Conservation (phyloP, 768 basidiomycete genomes). For the Cyathus striatus region DNA sequence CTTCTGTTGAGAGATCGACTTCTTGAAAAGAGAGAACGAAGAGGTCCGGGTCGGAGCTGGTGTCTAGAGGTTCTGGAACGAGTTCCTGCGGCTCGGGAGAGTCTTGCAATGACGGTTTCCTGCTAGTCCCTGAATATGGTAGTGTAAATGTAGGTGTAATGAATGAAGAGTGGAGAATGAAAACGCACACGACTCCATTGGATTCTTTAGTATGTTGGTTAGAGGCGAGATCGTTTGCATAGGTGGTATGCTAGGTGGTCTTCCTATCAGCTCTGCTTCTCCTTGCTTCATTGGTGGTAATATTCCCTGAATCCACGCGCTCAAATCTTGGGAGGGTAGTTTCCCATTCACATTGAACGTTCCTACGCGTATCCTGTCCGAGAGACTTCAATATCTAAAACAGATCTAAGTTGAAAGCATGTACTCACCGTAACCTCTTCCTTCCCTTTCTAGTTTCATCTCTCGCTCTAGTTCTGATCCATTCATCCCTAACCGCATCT, state of each 20-base stretch:
- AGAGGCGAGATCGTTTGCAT: conserved; percentile 29
- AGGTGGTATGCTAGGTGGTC: conserved; percentile 15
- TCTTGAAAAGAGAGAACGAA: conserved; percentile 80
- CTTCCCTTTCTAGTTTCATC: conserved; percentile 25
- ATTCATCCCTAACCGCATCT: conserved; percentile 54
- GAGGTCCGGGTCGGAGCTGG: conserved; percentile 47
- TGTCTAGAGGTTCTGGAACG: conserved; percentile 14
- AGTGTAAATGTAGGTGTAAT: not conserved
- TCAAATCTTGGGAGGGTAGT: conserved; percentile 66
- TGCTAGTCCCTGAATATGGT: too few species aligned
- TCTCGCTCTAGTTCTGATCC: conserved; percentile 47
- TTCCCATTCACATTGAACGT: conserved; percentile 87
- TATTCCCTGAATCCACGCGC: conserved; percentile 51
- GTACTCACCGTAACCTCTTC: conserved; percentile 22
- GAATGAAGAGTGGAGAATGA: not conserved
- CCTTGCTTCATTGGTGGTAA: conserved; percentile 1
- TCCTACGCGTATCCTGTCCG: conserved; percentile 57
- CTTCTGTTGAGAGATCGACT: conserved; percentile 73
- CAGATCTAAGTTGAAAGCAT: not conserved
- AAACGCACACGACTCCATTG: conserved; percentile 19
- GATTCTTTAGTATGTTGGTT: conserved; percentile 16
- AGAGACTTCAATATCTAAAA: not conserved
- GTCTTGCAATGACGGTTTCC: not conserved
- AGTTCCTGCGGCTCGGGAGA: not conserved
- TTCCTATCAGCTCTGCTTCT: not conserved